These are phyloP conservation scores for Allantophomopsis cytisporea DNA, from an alignment of 2,329 filamentous ascomycete genomes.

Conservation along the genomic window DNA sequence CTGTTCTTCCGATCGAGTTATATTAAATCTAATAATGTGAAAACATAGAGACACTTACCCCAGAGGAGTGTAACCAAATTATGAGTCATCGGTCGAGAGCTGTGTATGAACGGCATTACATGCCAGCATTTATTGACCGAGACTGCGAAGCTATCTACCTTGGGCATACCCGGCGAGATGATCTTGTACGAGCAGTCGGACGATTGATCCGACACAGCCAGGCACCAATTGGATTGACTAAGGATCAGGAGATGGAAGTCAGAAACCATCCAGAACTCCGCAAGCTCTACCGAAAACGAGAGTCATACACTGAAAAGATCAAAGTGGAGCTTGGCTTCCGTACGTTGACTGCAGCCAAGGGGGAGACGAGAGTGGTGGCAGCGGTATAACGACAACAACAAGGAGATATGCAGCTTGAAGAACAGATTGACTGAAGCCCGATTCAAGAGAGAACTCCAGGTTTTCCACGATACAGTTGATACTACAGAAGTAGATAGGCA, in stretches of 20 bases:
- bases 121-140: constrained; percentile 8
- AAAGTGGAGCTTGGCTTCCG: constrained; percentile 6
- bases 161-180: constrained; percentile 4
- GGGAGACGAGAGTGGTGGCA: constrained; percentile 3
- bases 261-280: constrained; percentile 6
- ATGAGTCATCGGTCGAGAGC: constrained; percentile 7
- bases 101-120: constrained; percentile 10
- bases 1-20: background rate
- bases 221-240: constrained; percentile 6
- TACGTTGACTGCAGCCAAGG: constrained; percentile 8
- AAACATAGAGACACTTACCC: constrained; percentile 7
- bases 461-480: constrained; percentile 11
- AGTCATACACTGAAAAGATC: constrained; percentile 4
- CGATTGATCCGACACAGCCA: constrained; percentile 4
- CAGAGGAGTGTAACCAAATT: constrained; percentile 9
- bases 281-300: constrained; percentile 3
- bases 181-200: constrained; percentile 5
- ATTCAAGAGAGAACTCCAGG: constrained; percentile 8
- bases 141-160: constrained; percentile 11
- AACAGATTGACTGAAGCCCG: constrained; percentile 5
- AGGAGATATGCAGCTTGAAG: constrained; percentile 8
- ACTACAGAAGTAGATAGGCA: constrained; percentile 9
- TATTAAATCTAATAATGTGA: background rate
- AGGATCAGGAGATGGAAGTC: constrained; percentile 9
- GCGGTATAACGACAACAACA: constrained; percentile 6